Evolutionary conservation across 176 grass and related monocot genomes (phyloP), one percentile per base, ranked within the genome.

Genomic region (Oryza punctata): DNA sequence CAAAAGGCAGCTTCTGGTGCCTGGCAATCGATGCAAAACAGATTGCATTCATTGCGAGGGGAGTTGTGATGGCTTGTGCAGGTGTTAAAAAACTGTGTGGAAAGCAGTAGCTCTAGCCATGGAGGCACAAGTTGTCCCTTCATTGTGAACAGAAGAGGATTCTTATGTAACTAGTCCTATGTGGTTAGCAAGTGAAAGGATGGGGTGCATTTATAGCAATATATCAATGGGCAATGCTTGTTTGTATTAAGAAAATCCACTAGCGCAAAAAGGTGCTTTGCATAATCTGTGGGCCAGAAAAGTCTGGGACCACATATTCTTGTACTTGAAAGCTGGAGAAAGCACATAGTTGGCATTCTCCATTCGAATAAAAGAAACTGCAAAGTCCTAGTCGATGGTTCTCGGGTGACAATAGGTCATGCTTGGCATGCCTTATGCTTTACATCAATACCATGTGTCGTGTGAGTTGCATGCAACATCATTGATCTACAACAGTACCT

Each of bases 21-120:
- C 14, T 76, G 49, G 2, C 93, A 90, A 5, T 95, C 78, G 9
- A 85, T 64, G 47, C 93, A 95, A 84, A 90, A 95, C 38, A 95
- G 64, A 49, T 90, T 95, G 44, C 87, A 88, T 82, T 95, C 90
- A 30, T 91, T 92, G 32, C 85, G 82, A 38, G 69, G 60, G 5
- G 88, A 78, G 33, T 82, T 75, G 0, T 70, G 45, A 74, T 95
- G 90, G 40, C 10, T 70, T 0, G 47, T 44, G 64, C 90, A 92
- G 38, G 72, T 68, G 6, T 59, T 65, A n/a, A 92, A 92, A 75
- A 94, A 94, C 1, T 78, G 82, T 10, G 89, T 79, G 46, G 64
- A 67, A 13, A 94, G 89, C 32, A 94, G 45, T 3, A 82, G 50
- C 25, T 91, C 85, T n/a, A 88, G 81, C 87, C 78, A 94, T 44